Percentiles rank a stretch among this genome's conserved stretches.
Conservation (phyloP, 768 basidiomycete genomes). For the Boletales sp. region DNA sequence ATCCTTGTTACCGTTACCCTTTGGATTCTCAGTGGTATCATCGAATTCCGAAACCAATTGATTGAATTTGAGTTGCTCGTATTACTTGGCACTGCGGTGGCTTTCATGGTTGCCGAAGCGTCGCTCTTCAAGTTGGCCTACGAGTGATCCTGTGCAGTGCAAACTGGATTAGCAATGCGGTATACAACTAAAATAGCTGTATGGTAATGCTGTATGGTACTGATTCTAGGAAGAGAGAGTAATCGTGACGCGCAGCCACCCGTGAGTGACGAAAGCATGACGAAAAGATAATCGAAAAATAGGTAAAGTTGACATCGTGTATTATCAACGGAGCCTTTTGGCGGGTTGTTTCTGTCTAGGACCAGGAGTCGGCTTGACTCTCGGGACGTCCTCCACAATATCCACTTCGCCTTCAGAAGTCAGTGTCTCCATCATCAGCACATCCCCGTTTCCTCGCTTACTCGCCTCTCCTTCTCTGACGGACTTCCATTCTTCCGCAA, state of each 20-base stretch:
- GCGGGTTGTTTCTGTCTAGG: slow-evolving; percentile 14
- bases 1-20: not conserved
- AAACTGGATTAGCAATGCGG: slow-evolving; percentile 11
- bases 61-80: not conserved
- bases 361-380: slow-evolving; percentile 6
- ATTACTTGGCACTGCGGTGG: not conserved
- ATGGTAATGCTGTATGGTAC: slow-evolving; percentile 26
- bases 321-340: slow-evolving; percentile 28
- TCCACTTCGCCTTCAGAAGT: slow-evolving; percentile 41
- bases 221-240: slow-evolving; percentile 1
- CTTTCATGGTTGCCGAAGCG: no score
- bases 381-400: slow-evolving; percentile 32
- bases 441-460: slow-evolving; percentile 24
- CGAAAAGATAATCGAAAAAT: slow-evolving; percentile 4
- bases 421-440: slow-evolving; percentile 12
- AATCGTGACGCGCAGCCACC: slow-evolving; percentile 1
- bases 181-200: slow-evolving; percentile 12
- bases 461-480: slow-evolving; percentile 33
- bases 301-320: not conserved
- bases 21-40: no score
- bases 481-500: slow-evolving; percentile 56
- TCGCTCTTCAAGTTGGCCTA: no score
- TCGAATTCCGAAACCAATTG: not conserved
- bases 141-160: not conserved
- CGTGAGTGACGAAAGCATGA: slow-evolving; percentile 1